Conservation (phyloP, 2,329 filamentous ascomycete species). For the Arthrinium phaeospermum region DNA sequence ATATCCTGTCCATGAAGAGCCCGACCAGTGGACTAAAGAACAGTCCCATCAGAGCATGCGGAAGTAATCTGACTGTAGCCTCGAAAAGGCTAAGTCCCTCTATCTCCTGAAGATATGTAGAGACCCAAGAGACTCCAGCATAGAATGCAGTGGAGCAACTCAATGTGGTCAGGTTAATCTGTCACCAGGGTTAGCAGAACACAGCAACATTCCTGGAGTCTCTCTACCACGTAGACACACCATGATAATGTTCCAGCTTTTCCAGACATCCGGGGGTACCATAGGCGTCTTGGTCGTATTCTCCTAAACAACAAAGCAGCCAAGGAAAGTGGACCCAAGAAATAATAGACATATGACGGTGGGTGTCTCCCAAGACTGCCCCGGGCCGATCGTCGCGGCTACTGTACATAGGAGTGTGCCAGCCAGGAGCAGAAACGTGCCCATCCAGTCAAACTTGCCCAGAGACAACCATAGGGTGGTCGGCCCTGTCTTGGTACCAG, state of each 20-base stretch:
- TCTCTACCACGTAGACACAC: slow-evolving; percentile 26
- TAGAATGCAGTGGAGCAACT: slow-evolving; percentile 40
- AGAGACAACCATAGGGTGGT: slow-evolving; percentile 25
- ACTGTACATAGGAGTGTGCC: slow-evolving; percentile 39
- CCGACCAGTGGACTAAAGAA: slow-evolving; percentile 41
- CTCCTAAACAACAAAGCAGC: slow-evolving; percentile 41
- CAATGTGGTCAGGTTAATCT: slow-evolving; percentile 38
- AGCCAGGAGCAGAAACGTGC: slow-evolving; percentile 35
- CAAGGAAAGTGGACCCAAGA: slow-evolving; percentile 36
- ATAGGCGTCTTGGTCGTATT: slow-evolving; percentile 37
- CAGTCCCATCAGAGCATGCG: slow-evolving; percentile 40
- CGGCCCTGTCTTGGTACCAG: too few relatives aligned
- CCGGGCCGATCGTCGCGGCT: slow-evolving; percentile 40
- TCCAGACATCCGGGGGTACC: slow-evolving; percentile 39
- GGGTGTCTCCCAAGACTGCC: slow-evolving; percentile 41
- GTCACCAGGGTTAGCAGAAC: not conserved
- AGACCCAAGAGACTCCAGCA: slow-evolving; percentile 41
- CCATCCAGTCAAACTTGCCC: slow-evolving; percentile 39
- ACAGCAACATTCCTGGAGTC: too few relatives aligned
- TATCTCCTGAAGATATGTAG: slow-evolving; percentile 41
- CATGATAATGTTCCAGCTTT: slow-evolving; percentile 36
- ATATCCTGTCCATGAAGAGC: slow-evolving; percentile 37
- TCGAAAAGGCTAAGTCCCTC: slow-evolving; percentile 38
- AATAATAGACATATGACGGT: slow-evolving; percentile 39
- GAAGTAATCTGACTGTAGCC: slow-evolving; percentile 39